Base-by-base conservation (phyloP, 2,329 filamentous ascomycete genomes). In the Zasmidium cellare region DNA sequence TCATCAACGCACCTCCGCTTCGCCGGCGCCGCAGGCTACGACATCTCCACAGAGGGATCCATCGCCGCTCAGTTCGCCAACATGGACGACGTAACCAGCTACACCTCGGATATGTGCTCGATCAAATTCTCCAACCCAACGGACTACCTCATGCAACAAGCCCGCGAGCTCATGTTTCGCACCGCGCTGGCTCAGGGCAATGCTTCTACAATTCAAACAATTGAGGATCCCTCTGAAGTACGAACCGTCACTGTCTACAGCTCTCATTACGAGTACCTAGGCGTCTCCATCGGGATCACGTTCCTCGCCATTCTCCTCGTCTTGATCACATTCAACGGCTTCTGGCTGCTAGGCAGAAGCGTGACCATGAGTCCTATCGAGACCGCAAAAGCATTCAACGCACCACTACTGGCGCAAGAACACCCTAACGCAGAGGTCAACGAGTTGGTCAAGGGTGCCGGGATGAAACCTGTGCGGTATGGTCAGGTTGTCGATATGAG, bases 121-220 rank as follows among this genome's bases (percentile, higher is more conserved):
- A 55, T 53, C 12, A 62, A 60, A 22, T 62, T 60, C 53, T 35
- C 51, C 5, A 57, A 60, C 44, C 60, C 60, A 1, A 56, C 55
- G 1, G 23, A 47, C 18, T 58, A 58, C 35, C 46, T 62, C 31
- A 38, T 62, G 6, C 44, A 54, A 16, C 58, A 59, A 48, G 58
- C 60, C n/a, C 48, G 60, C 18, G 50, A 63, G 3, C 58, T 62
- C 45, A 62, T 62, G 60, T 60, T 62, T 41, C 55, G 60, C 23
- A 58, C 60, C 14, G 58, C 60, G 9, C 14, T 63, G 14, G 52
- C 58, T n/a, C 55, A 58, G 49, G 60, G 58, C 19, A 60, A 63
- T n/a, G 24, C 52, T 19, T 49, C 56, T 9, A 46, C 31, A 9
- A 23, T 55, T n/a, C 18, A 55, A 38, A 7, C 24, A 2, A 51